These are phyloP conservation scores for rapeseed (Brassica napus) DNA, from an alignment of 345 rosid genomes.

Conservation along the genomic window DNA sequence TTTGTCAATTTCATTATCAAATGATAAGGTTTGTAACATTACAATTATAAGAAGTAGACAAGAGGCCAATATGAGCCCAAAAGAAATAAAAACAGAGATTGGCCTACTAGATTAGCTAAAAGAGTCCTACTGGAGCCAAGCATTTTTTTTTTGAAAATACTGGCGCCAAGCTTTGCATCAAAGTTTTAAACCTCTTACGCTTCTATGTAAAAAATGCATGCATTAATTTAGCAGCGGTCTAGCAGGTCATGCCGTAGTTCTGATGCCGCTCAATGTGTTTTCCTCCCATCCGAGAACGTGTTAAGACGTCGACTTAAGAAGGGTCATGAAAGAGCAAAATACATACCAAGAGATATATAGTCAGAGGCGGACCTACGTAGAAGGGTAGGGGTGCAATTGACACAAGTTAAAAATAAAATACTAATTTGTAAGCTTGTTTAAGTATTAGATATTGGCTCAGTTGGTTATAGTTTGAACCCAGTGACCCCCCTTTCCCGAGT, in stretches of 20 bases:
- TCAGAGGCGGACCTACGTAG: no score
- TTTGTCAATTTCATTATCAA: no score
- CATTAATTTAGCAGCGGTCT: not conserved
- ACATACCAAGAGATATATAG: no score
- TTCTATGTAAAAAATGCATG: not conserved
- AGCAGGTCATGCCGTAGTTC: not conserved
- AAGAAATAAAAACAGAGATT: not conserved
- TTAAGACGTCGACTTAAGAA: no score
- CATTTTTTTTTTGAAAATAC: not conserved
- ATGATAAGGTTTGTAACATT: not conserved
- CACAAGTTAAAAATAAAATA: no score
- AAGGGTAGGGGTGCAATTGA: no score
- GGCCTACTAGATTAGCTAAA: not conserved
- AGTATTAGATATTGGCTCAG: no score
- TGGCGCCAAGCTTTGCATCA: not conserved
- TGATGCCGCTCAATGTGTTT: not conserved
- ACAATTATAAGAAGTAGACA: not conserved
- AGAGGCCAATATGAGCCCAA: not conserved
- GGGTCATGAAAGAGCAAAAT: no score
- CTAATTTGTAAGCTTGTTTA: no score
- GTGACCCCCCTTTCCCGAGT: no score
- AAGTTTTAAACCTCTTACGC: not conserved
- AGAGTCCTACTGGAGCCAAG: not conserved
- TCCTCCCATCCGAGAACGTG: no score
- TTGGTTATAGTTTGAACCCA: no score